Evolutionary conservation across 805 yeast genomes (phyloP), one percentile per base, ranked within the genome.

Genomic region (Gaillardinia entomophila): DNA sequence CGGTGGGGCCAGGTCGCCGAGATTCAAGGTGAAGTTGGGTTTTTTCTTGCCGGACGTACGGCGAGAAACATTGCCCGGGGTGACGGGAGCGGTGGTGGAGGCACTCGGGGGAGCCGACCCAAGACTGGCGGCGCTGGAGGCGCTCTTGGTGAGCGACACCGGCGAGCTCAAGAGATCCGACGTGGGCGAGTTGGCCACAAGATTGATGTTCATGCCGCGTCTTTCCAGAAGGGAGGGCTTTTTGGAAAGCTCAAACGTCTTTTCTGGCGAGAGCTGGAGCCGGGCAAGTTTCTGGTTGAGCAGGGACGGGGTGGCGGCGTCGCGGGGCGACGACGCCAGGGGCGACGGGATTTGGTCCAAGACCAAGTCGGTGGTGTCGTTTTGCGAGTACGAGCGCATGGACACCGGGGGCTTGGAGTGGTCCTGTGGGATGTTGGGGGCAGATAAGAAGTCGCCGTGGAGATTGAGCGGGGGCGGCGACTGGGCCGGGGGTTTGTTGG

Each of bases 171-270:
- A 16, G 22, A 15, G 33, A 30, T 8, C 32, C 17, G 13, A 16
- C 32, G 24, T 22, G 16, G 22, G 30, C 19, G 31, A 23, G 28
- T 32, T 24, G 27, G 54, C 65, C 24, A 35, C 43, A 42, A 73
- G 55, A 44, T 69, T 66, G 30, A 74, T 45, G 35, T 72, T 73
- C 73, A 74, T 61, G 3, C 78, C 78, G 45, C 79, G 51, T 47
- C 80, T 57, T 41, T 73, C 75, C 3, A 79, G 70, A 20, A 74
- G 55, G 1, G 78, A 65, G 0, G 72, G 57, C 41, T 64, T 68
- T 31, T 58, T 60, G 20, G 55, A 31, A 4, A 55, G 36, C 16
- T 43, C 55, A 30, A 28, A 31, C 35, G 16, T 32, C 33, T 16
- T 33, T 24, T 6, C 34, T 35, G 16, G 17, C 39, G 30, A 7